Evolutionary conservation across 768 basidiomycete genomes (phyloP).

Genomic region (Tylopilus felleus): DNA sequence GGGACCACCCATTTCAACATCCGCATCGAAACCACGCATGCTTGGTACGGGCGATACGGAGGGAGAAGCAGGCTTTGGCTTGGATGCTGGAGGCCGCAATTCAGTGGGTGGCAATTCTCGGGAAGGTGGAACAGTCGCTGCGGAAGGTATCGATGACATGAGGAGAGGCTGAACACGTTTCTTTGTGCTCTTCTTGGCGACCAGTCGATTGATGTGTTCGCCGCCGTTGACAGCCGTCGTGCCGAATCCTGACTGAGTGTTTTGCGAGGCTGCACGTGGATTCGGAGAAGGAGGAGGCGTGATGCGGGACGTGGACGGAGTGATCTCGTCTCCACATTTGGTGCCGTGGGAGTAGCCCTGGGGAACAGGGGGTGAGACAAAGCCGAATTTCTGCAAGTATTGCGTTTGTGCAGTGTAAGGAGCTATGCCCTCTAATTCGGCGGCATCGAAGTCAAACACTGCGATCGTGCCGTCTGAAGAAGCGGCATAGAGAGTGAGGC

Average conservation of each 20-base stretch:
- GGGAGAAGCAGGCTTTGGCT: constrained; percentile 24
- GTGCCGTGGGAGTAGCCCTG: constrained; percentile 64
- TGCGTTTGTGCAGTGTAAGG: constrained; percentile 69
- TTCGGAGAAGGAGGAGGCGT: constrained; percentile 52
- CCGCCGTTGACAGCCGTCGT: constrained; percentile 37
- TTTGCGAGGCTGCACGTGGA: constrained; percentile 29
- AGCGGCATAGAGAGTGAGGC: constrained; percentile 87
- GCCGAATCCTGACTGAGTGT: constrained; percentile 42
- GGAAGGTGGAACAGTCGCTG: constrained; percentile 16
- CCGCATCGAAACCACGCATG: constrained; percentile 46
- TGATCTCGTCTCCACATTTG: constrained; percentile 15
- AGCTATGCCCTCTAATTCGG: constrained; percentile 80
- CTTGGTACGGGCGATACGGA: constrained; percentile 47
- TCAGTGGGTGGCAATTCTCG: constrained; percentile 14
- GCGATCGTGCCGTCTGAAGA: constrained; percentile 95
- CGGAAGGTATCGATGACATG: constrained; percentile 38
- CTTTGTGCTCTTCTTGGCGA: constrained; percentile 71
- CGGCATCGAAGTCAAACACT: constrained; percentile 77
- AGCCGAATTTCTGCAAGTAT: constrained; percentile 81
- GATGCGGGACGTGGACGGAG: constrained; percentile 30
- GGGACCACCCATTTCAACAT: constrained; percentile 39
- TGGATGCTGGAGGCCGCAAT: constrained; percentile 22
- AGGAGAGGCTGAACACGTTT: constrained; percentile 57
- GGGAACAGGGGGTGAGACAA: constrained; percentile 62
- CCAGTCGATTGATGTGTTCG: constrained; percentile 67